Base-by-base conservation (phyloP, 1,139 yeast genomes). In the Debaryomyces udenii region DNA sequence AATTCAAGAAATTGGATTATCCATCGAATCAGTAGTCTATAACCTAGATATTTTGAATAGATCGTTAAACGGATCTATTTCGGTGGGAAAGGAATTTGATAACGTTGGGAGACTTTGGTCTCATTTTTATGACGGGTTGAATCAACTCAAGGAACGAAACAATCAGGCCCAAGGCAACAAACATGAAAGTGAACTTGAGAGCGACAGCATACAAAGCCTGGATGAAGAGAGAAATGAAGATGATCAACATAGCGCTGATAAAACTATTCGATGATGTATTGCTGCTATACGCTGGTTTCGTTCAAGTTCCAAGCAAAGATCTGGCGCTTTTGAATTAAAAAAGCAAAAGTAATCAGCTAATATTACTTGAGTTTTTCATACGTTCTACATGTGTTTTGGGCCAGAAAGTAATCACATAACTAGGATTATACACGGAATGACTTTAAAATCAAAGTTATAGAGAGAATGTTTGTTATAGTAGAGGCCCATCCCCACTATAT, bases 61-160 rank as follows among this genome's bases (percentile, higher is more conserved):
- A 28, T 64, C 76, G 1, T 59, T 73, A 38, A 64, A 66, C 41
- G 72, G 68, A 43, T 66, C 72, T 22, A 57, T 72, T 13, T 74
- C 70, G 43, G 76, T 72, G 1, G 76, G 77, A 4, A 70, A 70
- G 42, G 76, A 70, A 42, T 73, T 73, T 47, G 76, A 70, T 42
- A 69, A 71, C 42, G 75, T 70, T 22, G 75, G 75, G 13, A 55
- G 68, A 18, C 56, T 72, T 31, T 73, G 78, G 78, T 55, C 62
- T 6, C 64, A 63, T 35, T 72, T 72, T 47, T 73, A 73, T 47
- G 66, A 63, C 47, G 74, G 75, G 1, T 44, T 58, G 40, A 59
- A 56, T 33, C 61, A 61, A 39, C 43, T 61, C 32, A 60, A 61
- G 38, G 52, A 52, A 31, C 34, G 39, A 33, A 34, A 26, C 13